phyloP scores from a whole-genome alignment of 257 asterid species.

The Haberlea rhodopensis region DNA sequence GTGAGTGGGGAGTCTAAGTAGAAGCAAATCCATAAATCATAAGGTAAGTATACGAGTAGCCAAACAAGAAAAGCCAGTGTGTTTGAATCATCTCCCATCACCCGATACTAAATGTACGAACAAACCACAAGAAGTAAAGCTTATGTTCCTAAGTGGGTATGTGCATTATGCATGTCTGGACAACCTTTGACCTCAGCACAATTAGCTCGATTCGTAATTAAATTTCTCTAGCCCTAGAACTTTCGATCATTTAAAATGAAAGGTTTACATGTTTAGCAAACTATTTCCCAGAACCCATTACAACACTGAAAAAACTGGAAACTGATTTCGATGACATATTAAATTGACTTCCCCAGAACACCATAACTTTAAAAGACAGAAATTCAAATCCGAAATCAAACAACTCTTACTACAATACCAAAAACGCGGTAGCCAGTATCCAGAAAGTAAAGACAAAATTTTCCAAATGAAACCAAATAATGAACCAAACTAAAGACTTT shows the following conservation, averaged over 20 bases:
- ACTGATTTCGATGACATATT: neutral
- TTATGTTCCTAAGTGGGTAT: too few species aligned
- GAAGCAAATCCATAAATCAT: neutral
- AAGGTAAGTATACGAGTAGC: neutral
- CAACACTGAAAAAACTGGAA: neutral
- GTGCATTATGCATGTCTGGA: neutral
- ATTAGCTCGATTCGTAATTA: neutral
- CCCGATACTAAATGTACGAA: neutral
- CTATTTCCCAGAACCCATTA: conserved; percentile 11
- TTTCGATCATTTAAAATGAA: conserved; percentile 2
- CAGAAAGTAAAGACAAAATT: neutral
- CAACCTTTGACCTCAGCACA: neutral
- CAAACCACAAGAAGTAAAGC: neutral
- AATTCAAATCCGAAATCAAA: neutral
- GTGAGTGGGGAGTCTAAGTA: neutral
- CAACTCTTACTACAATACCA: neutral
- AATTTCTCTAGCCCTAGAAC: conserved; percentile 8
- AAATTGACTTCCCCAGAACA: too few species aligned
- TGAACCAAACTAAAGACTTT: neutral
- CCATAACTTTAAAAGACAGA: too few species aligned
- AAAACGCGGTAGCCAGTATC: neutral
- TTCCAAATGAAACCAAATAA: neutral
- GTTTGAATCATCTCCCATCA: neutral
- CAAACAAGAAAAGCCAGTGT: neutral
- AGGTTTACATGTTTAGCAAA: conserved; percentile 11